Evolutionary conservation across 371 early-diverging fungal genomes (phyloP).

Genomic region (Mucor mucedo): DNA sequence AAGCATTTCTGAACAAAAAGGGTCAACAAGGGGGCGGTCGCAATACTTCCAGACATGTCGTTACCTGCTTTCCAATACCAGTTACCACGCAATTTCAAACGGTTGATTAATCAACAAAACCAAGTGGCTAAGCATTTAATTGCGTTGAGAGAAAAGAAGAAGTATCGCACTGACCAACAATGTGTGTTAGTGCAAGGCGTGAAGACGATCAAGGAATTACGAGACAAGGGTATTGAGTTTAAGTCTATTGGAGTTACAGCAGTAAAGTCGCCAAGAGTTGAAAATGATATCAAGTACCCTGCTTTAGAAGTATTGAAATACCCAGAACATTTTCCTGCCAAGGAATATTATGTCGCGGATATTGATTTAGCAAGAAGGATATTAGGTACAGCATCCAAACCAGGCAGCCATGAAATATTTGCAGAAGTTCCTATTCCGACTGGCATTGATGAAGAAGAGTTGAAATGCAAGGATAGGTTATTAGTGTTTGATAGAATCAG

Average conservation of each 20-base stretch:
- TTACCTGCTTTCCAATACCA: background rate
- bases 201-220: constrained; percentile 41
- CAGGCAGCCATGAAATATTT: constrained; percentile 49
- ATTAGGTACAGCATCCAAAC: constrained; percentile 56
- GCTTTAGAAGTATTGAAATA: constrained; percentile 35
- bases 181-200: constrained; percentile 46
- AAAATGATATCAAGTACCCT: constrained; percentile 40
- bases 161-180: constrained; percentile 36
- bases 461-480: constrained; percentile 27
- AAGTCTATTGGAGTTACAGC: constrained; percentile 41
- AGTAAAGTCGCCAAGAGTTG: constrained; percentile 29
- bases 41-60: background rate
- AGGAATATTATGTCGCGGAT: constrained; percentile 39
- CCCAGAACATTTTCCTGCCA: constrained; percentile 41
- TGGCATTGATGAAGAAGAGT: background rate
- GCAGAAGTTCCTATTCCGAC: constrained; percentile 46
- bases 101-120: constrained; percentile 32
- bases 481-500: constrained; percentile 60
- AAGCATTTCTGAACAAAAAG: too few relatives aligned
- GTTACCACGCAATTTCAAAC: constrained; percentile 22
- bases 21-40: background rate
- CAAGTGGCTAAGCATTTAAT: constrained; percentile 36
- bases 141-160: constrained; percentile 39
- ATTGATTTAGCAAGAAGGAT: constrained; percentile 51
- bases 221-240: constrained; percentile 33